These are phyloP conservation scores for Yamadazyma blattariae DNA, from an alignment of 1,139 yeast genomes.

Conservation along the genomic window DNA sequence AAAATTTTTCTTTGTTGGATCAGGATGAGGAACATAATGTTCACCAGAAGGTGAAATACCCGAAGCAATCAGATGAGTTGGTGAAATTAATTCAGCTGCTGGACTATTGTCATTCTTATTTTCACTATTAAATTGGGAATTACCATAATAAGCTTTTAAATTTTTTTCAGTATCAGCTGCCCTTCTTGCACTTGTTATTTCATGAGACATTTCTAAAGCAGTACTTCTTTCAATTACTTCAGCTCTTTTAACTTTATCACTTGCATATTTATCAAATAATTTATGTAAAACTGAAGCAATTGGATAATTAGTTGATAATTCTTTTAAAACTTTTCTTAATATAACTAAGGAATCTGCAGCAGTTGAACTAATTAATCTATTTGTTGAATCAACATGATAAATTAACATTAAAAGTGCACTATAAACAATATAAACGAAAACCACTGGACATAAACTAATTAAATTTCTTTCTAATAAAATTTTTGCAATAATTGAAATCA, in stretches of 20 bases:
- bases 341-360: slow-evolving; percentile 58
- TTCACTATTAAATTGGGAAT: slow-evolving; percentile 6
- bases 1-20: slow-evolving; percentile 20
- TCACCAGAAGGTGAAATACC: slow-evolving; percentile 34
- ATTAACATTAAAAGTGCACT: slow-evolving; percentile 72
- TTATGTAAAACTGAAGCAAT: slow-evolving; percentile 42
- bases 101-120: background rate
- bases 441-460: slow-evolving; percentile 54
- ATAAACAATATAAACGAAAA: slow-evolving; percentile 56
- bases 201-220: slow-evolving; percentile 39
- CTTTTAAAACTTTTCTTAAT: slow-evolving; percentile 51
- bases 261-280: slow-evolving; percentile 45
- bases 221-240: slow-evolving; percentile 40
- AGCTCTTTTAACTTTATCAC: slow-evolving; percentile 44
- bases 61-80: slow-evolving; percentile 18
- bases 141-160: slow-evolving; percentile 18
- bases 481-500: slow-evolving; percentile 68
- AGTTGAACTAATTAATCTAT: slow-evolving; percentile 53
- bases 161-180: slow-evolving; percentile 23
- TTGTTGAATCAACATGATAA: slow-evolving; percentile 67
- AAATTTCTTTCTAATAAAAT: slow-evolving; percentile 53
- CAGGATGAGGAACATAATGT: slow-evolving; percentile 10
- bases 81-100: slow-evolving; percentile 11
- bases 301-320: slow-evolving; percentile 47
- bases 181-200: slow-evolving; percentile 25